Percentiles rank a stretch among this genome's conserved stretches.
Evolutionary conservation across 1,284 basidiomycete species (phyloP).

Genomic region (Leccinum subatratum): DNA sequence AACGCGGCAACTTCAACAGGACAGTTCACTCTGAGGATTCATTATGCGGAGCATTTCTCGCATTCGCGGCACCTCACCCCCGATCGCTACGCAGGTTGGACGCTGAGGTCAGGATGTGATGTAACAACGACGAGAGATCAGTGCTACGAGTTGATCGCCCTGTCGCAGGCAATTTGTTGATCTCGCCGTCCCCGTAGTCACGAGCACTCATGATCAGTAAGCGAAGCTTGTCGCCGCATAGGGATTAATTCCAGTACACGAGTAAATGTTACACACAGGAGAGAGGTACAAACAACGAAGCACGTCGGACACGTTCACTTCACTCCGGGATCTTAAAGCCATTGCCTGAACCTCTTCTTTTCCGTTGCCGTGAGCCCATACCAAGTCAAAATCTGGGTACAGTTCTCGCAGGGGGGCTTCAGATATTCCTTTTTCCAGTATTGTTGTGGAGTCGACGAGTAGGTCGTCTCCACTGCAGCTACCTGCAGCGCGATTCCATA

Average conservation of each 20-base stretch:
- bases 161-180: too few species aligned
- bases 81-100: too few species aligned
- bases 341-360: neutral
- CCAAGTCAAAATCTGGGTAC: neutral
- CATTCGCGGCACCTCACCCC: too few species aligned
- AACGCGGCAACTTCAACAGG: too few species aligned
- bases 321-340: too few species aligned
- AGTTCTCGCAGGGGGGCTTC: neutral
- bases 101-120: too few species aligned
- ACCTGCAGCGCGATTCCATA: neutral
- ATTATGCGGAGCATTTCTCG: too few species aligned
- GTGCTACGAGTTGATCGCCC: too few species aligned
- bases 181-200: too few species aligned
- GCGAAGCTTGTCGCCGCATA: neutral
- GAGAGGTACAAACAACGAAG: neutral
- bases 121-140: too few species aligned
- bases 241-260: neutral
- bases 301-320: too few species aligned
- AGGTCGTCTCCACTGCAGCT: neutral
- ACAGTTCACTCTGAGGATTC: too few species aligned
- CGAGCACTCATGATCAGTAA: neutral
- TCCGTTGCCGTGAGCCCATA: neutral
- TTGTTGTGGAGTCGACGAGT: neutral
- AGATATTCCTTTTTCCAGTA: neutral
- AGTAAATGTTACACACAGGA: neutral